phyloP scores from a whole-genome alignment of 2,329 filamentous ascomycete species.

The Pezicula carpinea region DNA sequence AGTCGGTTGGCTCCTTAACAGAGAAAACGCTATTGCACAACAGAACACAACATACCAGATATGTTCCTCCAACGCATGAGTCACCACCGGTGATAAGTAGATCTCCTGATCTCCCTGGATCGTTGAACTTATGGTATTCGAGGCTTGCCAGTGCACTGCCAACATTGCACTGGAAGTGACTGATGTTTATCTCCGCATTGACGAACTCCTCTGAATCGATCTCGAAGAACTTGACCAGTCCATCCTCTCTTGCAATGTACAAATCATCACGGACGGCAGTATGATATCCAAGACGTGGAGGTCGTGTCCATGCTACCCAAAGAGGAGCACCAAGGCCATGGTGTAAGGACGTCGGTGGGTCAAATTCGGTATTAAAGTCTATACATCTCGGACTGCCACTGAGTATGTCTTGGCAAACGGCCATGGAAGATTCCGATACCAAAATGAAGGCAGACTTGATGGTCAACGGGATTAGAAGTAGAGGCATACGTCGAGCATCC shows the following conservation, averaged over 20 bases:
- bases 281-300: slow-evolving; percentile 59
- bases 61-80: slow-evolving; percentile 72
- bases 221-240: slow-evolving; percentile 68
- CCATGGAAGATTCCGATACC: slow-evolving; percentile 56
- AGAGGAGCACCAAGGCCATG: slow-evolving; percentile 48
- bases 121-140: slow-evolving; percentile 32
- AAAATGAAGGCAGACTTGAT: slow-evolving; percentile 67
- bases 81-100: slow-evolving; percentile 70
- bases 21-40: neutral
- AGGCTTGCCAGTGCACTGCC: slow-evolving; percentile 75
- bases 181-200: slow-evolving; percentile 52
- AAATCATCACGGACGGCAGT: slow-evolving; percentile 68
- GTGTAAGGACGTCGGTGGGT: slow-evolving; percentile 39
- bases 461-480: slow-evolving; percentile 67
- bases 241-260: slow-evolving; percentile 85
- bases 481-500: slow-evolving; percentile 52
- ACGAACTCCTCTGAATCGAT: slow-evolving; percentile 53
- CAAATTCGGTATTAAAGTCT: slow-evolving; percentile 36
- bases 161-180: slow-evolving; percentile 67
- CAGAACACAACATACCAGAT: slow-evolving; percentile 31
- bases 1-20: too few relatives aligned
- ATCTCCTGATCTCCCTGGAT: slow-evolving; percentile 61
- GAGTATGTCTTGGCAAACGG: slow-evolving; percentile 51
- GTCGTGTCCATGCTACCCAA: slow-evolving; percentile 83
- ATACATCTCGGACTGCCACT: slow-evolving; percentile 45